Base-by-base conservation (phyloP, 352 stramenopile genomes). In the Phytophthora pinifolia region DNA sequence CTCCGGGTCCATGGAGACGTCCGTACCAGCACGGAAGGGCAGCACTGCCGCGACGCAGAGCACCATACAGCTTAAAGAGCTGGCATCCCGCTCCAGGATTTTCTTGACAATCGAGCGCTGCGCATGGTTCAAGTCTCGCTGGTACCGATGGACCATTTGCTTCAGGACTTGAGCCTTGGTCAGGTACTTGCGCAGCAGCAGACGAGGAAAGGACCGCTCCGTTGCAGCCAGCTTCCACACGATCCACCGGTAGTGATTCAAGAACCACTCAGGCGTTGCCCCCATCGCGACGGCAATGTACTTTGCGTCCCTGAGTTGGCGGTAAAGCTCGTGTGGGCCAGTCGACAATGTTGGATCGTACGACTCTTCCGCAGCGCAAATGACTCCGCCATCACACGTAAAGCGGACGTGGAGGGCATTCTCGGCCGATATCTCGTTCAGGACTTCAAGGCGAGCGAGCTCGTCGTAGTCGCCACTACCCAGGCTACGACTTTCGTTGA, bases 231-330 rank as follows among this genome's bases (percentile, higher is more conserved):
- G 66, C 45, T 90, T 90, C 75, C 78, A 87, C 17, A 90, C 69
- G 34, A 88, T 60, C 80, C 80, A 90, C 1, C 80, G 65, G 58
- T 71, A 90, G n/a, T 90, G 80, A 57, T 88, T 90, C 9, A 67
- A 34, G 58, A 90, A 90, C 80, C 80, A 90, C 20, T 44, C 46
- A 22, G 66, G 64, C 10, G 77, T 81, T 18, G 76, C 77, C 4
- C 62, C 69, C 14, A 45, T 67, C 5, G 53, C 55, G 22, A 54
- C 44, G 1, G 64, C 36, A 45, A 88, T 59, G 22, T 70, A 60
- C 14, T 54, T 54, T 9, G 46, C 50, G 18, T 38, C 31, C 42
- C 42, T 64, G 41, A 88, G 76, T 38, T 74, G 39, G 8, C 44
- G 32, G 29, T 81, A 83, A 1, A 88, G 53, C 30, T 81, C 62